These are phyloP conservation scores for Rhizopus delemar DNA, from an alignment of 371 early-diverging fungal genomes.

Conservation along the genomic window DNA sequence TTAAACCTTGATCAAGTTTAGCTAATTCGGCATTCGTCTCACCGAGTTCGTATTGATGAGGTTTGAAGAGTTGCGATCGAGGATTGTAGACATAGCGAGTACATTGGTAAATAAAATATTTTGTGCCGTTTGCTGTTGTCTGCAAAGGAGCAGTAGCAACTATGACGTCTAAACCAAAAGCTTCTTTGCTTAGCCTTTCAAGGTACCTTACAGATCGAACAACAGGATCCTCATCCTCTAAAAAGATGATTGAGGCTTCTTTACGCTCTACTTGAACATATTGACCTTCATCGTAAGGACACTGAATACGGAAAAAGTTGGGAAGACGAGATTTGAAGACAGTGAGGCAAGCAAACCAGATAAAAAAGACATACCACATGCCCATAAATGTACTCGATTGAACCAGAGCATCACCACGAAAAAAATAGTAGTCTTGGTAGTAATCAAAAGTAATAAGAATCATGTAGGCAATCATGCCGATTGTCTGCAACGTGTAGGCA, in stretches of 20 bases:
- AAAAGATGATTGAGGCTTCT: slow-evolving; percentile 54
- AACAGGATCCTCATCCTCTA: slow-evolving; percentile 41
- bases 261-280: slow-evolving; percentile 70
- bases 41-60: slow-evolving; percentile 59
- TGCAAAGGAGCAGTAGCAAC: slow-evolving; percentile 46
- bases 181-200: slow-evolving; percentile 23
- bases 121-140: slow-evolving; percentile 50
- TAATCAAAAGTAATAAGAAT: slow-evolving; percentile 40
- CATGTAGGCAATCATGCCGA: slow-evolving; percentile 46
- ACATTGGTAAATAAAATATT: slow-evolving; percentile 73
- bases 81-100: slow-evolving; percentile 54
- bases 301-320: slow-evolving; percentile 70
- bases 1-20: slow-evolving; percentile 49
- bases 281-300: slow-evolving; percentile 51
- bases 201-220: slow-evolving; percentile 16
- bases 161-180: slow-evolving; percentile 38
- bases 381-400: slow-evolving; percentile 50
- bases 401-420: slow-evolving; percentile 35
- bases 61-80: slow-evolving; percentile 44
- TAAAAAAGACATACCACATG: slow-evolving; percentile 67
- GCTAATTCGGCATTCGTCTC: slow-evolving; percentile 47
- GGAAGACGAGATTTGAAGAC: slow-evolving; percentile 45
- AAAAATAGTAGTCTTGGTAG: slow-evolving; percentile 35
- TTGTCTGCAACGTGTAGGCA: slow-evolving; percentile 37
- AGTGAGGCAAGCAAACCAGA: slow-evolving; percentile 64